These are phyloP conservation scores for Epichloe typhina DNA, from an alignment of 2,329 filamentous ascomycete genomes.

Conservation along the genomic window DNA sequence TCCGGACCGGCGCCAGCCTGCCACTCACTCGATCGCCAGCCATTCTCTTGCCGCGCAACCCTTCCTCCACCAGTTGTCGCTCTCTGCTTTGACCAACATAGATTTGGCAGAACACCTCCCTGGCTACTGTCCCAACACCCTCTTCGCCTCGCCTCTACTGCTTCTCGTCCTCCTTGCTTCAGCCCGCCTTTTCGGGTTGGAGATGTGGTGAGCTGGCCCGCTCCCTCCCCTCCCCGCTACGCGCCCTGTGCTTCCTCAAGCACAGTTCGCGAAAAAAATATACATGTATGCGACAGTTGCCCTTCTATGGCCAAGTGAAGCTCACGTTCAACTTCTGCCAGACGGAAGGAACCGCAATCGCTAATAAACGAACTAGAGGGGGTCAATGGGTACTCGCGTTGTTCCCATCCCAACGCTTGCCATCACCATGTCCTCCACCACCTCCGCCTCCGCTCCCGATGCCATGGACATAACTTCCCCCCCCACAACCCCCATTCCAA, in stretches of 20 bases:
- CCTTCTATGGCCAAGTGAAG: background rate
- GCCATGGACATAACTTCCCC: slow-evolving; percentile 50
- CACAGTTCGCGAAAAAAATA: background rate
- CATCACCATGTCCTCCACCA: slow-evolving; percentile 45
- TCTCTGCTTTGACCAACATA: too few relatives aligned
- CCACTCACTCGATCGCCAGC: background rate
- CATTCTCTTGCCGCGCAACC: background rate
- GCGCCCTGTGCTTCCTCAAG: background rate
- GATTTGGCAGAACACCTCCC: too few relatives aligned
- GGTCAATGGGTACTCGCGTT: slow-evolving; percentile 30
- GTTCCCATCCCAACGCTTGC: slow-evolving; percentile 44
- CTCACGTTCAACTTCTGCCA: background rate
- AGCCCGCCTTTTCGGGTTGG: slow-evolving; percentile 1
- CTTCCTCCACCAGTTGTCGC: background rate
- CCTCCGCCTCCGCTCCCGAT: slow-evolving; percentile 43
- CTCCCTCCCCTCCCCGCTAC: background rate
- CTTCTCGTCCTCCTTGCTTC: background rate
- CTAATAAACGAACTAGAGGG: background rate
- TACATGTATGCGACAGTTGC: background rate
- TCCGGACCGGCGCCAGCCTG: background rate
- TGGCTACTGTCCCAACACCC: background rate
- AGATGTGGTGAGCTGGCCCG: slow-evolving; percentile 6
- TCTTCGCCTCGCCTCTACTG: background rate
- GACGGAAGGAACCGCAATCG: background rate
- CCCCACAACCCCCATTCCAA: slow-evolving; percentile 28